A percentile compares a stretch with the other conserved stretches of the same genome.
Conservation (phyloP, 768 basidiomycete species). For the Ramaria sp. region DNA sequence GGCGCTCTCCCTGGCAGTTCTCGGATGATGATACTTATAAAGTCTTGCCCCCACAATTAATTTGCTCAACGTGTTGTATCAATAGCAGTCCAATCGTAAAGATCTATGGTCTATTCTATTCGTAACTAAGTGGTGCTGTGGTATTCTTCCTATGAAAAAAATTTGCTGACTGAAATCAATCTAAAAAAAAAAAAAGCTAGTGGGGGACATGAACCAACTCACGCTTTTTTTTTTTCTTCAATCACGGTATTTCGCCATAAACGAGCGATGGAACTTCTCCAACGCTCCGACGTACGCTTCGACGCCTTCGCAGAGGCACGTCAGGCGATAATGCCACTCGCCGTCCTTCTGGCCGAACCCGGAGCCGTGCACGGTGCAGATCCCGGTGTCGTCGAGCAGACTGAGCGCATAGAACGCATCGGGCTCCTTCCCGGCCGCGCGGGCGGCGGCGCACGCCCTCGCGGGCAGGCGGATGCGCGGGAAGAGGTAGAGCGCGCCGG, state of each 20-base stretch:
- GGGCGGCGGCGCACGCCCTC: slow-evolving; percentile 65
- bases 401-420: slow-evolving; percentile 84
- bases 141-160: background rate
- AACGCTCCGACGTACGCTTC: slow-evolving; percentile 86
- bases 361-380: slow-evolving; percentile 87
- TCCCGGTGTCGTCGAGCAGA: slow-evolving; percentile 80
- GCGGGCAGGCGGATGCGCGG: slow-evolving; percentile 69
- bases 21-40: background rate
- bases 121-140: background rate
- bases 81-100: too few relatives aligned
- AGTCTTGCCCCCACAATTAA: background rate
- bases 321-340: slow-evolving; percentile 85
- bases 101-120: too few relatives aligned
- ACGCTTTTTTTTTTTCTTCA: background rate
- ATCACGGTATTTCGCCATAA: slow-evolving; percentile 37
- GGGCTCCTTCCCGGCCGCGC: slow-evolving; percentile 60
- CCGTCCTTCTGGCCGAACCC: slow-evolving; percentile 93
- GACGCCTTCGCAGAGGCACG: slow-evolving; percentile 89
- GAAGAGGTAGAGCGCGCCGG: slow-evolving; percentile 91
- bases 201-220: background rate
- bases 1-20: background rate
- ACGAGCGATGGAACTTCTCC: slow-evolving; percentile 60
- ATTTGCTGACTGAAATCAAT: background rate
- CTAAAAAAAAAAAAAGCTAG: background rate
- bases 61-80: background rate